Percentiles rank a stretch among this genome's conserved stretches.
These are phyloP conservation scores for Chalciporus sphaerocephalus DNA, from an alignment of 768 basidiomycete genomes.

Conservation along the genomic window DNA sequence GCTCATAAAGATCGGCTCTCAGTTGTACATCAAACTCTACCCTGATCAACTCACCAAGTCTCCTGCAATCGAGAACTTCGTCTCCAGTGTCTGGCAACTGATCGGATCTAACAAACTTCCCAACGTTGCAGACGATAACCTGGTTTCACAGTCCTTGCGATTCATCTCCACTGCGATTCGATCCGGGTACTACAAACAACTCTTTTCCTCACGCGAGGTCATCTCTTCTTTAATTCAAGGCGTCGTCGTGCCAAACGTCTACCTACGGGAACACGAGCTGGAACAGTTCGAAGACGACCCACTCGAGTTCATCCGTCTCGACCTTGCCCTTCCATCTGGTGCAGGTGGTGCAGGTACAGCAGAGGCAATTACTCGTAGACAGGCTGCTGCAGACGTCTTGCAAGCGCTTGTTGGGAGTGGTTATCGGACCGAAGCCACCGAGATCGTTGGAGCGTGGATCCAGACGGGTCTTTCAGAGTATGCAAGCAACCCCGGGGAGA, in stretches of 20 bases:
- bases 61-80: conserved; percentile 64
- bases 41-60: conserved; percentile 69
- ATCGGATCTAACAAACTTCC: conserved; percentile 64
- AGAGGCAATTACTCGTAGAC: conserved; percentile 81
- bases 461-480: conserved; percentile 68
- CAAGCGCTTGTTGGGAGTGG: conserved; percentile 81
- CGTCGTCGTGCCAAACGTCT: conserved; percentile 91
- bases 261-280: conserved; percentile 80
- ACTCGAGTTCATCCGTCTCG: conserved; percentile 87
- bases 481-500: conserved; percentile 48
- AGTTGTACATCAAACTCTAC: conserved; percentile 82
- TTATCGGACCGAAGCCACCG: conserved; percentile 81
- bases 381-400: conserved; percentile 94
- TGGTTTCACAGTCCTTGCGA: conserved; percentile 84
- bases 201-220: conserved; percentile 80
- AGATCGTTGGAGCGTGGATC: conserved; percentile 85
- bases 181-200: conserved; percentile 70
- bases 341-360: conserved; percentile 40
- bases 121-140: conserved; percentile 70
- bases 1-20: neutral
- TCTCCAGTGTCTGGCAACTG: conserved; percentile 87
- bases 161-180: conserved; percentile 94
- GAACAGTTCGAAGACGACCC: conserved; percentile 98
- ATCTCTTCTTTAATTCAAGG: conserved; percentile 81
- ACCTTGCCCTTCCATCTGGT: conserved; percentile 62